A percentile compares a stretch with the other conserved stretches of the same genome.
These are phyloP conservation scores for Axilococcus clingmanii DNA, from an alignment of 139 green algal genomes.

Conservation along the genomic window DNA sequence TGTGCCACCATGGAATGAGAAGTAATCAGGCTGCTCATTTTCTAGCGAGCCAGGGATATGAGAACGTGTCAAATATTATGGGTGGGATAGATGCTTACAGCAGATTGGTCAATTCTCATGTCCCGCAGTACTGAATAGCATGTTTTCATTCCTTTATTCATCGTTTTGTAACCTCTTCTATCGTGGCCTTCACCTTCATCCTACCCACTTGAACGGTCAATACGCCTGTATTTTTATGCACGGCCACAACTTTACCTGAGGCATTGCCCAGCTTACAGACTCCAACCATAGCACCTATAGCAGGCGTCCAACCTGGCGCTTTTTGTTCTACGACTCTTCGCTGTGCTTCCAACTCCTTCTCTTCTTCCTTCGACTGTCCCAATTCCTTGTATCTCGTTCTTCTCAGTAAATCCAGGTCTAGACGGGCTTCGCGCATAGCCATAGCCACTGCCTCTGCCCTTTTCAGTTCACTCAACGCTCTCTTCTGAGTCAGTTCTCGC, in stretches of 20 bases:
- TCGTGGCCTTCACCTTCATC: conserved; percentile 12
- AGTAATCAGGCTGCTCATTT: conserved; percentile 51
- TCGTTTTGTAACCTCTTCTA: conserved; percentile 14
- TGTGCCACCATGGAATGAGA: conserved; percentile 69
- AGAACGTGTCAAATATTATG: conserved; percentile 52
- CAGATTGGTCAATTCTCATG: conserved; percentile 27
- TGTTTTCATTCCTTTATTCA: neutral
- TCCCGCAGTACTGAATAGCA: conserved; percentile 42
- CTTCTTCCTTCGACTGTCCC: conserved; percentile 1
- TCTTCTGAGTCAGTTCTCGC: conserved; percentile 4
- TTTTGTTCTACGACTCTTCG: neutral
- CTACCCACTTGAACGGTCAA: conserved; percentile 17
- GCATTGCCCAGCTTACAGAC: neutral
- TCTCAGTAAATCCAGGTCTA: neutral
- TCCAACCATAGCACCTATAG: neutral
- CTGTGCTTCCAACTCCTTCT: neutral
- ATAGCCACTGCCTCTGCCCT: conserved; percentile 7
- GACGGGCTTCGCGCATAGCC: neutral
- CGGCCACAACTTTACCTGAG: conserved; percentile 10
- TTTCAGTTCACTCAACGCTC: conserved; percentile 5
- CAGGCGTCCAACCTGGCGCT: neutral
- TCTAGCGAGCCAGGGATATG: conserved; percentile 46
- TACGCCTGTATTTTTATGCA: conserved; percentile 2
- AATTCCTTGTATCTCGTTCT: neutral
- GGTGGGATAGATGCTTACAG: conserved; percentile 67